Percentiles rank a stretch among this genome's conserved stretches.
Evolutionary conservation across 2,329 filamentous ascomycete species (phyloP).

Genomic region (Cadophora sp.): DNA sequence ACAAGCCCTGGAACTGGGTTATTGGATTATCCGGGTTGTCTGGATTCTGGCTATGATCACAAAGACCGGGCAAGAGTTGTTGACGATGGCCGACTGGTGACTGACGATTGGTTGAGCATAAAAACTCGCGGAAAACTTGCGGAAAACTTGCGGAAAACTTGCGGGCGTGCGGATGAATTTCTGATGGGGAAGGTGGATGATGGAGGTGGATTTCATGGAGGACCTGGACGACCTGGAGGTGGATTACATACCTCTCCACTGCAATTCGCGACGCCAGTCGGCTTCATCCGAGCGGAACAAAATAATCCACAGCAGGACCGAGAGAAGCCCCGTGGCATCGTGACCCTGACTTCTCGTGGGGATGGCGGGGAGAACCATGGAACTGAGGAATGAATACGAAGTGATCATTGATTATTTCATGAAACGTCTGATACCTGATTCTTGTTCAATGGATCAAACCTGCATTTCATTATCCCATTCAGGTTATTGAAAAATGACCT

Average conservation of each 20-base stretch:
- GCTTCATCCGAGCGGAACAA: too few species aligned
- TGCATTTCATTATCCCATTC: too few species aligned
- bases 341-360: background rate
- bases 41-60: background rate
- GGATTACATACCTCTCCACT: background rate
- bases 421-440: background rate
- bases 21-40: too few species aligned
- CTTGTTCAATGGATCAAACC: too few species aligned
- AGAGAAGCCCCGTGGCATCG: slow-evolving; percentile 4
- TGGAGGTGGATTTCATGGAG: background rate
- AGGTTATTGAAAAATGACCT: too few species aligned
- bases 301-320: too few species aligned
- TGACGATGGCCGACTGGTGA: background rate
- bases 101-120: background rate
- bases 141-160: too few species aligned
- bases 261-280: too few species aligned
- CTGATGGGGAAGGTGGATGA: background rate
- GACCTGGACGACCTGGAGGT: background rate
- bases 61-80: background rate
- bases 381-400: background rate
- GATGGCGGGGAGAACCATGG: background rate
- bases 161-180: background rate
- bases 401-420: background rate
- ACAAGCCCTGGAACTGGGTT: background rate
- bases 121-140: too few species aligned